phyloP scores from a whole-genome alignment of 257 asterid species.

The Voacanga thouarsii region DNA sequence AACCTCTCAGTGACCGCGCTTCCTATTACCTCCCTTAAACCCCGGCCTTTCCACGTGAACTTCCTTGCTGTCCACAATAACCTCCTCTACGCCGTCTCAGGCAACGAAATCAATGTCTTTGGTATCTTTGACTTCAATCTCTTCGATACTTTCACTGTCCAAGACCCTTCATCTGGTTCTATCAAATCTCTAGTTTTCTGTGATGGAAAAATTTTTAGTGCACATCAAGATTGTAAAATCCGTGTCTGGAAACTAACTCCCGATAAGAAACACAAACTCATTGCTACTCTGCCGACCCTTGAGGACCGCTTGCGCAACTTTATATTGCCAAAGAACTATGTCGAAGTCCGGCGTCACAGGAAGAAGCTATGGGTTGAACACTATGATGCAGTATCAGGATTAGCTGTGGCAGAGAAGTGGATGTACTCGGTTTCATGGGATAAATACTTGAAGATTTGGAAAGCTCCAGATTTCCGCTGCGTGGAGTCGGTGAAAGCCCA shows the following conservation, averaged over 20 bases:
- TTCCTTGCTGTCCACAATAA: conserved; percentile 50
- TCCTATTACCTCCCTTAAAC: conserved; percentile 30
- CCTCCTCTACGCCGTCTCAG: conserved; percentile 73
- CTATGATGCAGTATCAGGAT: conserved; percentile 68
- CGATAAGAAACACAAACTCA: conserved; percentile 43
- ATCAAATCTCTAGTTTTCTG: conserved; percentile 57
- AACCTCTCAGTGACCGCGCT: conserved; percentile 35
- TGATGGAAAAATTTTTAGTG: conserved; percentile 52
- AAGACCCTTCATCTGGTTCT: conserved; percentile 36
- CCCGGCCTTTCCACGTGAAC: conserved; percentile 29
- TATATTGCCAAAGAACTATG: conserved; percentile 53
- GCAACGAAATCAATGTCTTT: conserved; percentile 49
- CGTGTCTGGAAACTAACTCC: conserved; percentile 49
- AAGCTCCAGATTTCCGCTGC: conserved; percentile 33
- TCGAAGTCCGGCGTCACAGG: conserved; percentile 58
- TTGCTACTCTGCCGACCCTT: conserved; percentile 59
- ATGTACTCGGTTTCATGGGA: conserved; percentile 76
- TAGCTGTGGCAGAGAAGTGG: conserved; percentile 26
- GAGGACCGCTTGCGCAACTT: conserved; percentile 45
- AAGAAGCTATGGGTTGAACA: conserved; percentile 71
- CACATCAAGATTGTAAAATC: conserved; percentile 81
- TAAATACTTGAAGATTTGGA: conserved; percentile 62
- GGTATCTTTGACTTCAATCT: conserved; percentile 29
- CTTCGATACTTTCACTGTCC: conserved; percentile 40
- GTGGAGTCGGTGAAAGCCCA: conserved; percentile 60